Conservation (phyloP, 768 basidiomycete species). For the Clitopilus passeckerianus region DNA sequence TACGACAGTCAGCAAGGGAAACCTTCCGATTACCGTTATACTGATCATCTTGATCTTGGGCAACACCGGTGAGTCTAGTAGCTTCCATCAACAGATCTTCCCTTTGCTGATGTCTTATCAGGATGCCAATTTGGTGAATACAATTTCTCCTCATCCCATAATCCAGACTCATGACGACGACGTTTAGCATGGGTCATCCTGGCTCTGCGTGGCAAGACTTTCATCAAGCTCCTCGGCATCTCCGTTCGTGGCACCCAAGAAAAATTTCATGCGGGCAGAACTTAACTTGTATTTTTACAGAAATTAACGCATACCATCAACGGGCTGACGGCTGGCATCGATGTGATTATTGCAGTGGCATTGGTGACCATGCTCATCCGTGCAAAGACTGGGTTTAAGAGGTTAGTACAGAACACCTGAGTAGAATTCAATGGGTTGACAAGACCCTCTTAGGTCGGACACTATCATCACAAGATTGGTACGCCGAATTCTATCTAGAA, state of each 20-base stretch:
- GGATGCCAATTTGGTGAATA: conserved; percentile 14
- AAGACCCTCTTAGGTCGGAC: conserved; percentile 12
- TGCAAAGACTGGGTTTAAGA: conserved; percentile 9
- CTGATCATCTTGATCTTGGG: background rate
- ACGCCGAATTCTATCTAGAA: background rate
- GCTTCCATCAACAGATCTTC: conserved; percentile 21
- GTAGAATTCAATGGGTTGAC: background rate
- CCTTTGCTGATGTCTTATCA: background rate
- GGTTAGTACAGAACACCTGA: background rate
- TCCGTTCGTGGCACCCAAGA: background rate
- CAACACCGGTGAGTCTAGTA: background rate
- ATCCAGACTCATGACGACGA: too few species aligned
- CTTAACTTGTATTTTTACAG: background rate
- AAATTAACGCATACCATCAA: conserved; percentile 6
- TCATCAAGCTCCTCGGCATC: background rate
- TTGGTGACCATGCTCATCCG: conserved; percentile 7
- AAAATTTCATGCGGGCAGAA: background rate
- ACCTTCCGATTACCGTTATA: background rate
- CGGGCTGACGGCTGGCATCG: conserved; percentile 7
- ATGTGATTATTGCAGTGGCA: conserved; percentile 11
- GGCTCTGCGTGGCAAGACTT: background rate
- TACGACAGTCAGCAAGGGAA: conserved; percentile 2
- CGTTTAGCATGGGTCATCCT: background rate
- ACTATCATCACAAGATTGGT: conserved; percentile 16
- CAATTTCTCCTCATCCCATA: too few species aligned